Conservation (phyloP, 1,139 yeast genomes). For the Pichia sp. region DNA sequence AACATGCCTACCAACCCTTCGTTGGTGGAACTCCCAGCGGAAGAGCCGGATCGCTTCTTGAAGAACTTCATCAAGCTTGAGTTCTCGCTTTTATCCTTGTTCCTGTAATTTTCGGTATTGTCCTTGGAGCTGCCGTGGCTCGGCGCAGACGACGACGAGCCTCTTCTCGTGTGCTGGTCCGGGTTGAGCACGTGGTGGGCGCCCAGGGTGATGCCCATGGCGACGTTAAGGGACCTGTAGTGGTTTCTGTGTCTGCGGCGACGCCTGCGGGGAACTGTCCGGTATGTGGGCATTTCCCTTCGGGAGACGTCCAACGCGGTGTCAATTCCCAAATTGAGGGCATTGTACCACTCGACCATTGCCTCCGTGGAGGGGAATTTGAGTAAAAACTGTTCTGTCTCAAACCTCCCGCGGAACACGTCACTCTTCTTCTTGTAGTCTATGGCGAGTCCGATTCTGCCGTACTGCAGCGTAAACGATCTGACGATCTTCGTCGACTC, state of each 20-base stretch:
- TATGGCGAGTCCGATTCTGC: constrained; percentile 63
- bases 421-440: constrained; percentile 60
- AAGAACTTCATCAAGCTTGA: neutral
- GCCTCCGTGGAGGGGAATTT: constrained; percentile 53
- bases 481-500: constrained; percentile 38
- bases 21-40: neutral
- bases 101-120: neutral
- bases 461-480: constrained; percentile 65
- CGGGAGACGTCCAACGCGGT: constrained; percentile 57
- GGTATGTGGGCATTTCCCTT: constrained; percentile 59
- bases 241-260: constrained; percentile 30
- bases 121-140: neutral
- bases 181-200: neutral
- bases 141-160: neutral
- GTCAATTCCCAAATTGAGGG: constrained; percentile 56
- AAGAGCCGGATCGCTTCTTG: neutral
- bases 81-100: neutral
- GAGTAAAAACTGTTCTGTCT: constrained; percentile 62
- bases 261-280: constrained; percentile 72
- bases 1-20: neutral
- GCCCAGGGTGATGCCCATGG: constrained; percentile 2
- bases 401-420: constrained; percentile 59
- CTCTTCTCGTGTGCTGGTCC: constrained; percentile 1
- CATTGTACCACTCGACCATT: constrained; percentile 63
- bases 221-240: constrained; percentile 2